Percentiles rank a stretch among this genome's conserved stretches.
phyloP scores from a whole-genome alignment of 139 green algal species.

The Chlamydomonas urium region DNA sequence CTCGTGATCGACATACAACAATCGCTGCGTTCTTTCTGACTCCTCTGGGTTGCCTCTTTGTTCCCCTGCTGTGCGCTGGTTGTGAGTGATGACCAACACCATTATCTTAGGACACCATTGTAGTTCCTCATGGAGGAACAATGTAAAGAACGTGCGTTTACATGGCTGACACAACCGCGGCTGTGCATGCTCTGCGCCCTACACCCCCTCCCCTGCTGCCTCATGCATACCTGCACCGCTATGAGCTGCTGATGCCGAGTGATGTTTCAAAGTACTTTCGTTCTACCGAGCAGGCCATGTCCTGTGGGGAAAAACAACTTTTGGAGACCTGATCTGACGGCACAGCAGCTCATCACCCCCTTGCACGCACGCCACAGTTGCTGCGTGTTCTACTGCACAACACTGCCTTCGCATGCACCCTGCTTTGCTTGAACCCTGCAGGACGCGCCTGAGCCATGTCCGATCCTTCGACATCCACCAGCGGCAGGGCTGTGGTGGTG shows the following conservation, averaged over 20 bases:
- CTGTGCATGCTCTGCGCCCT: not conserved
- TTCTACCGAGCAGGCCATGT: not conserved
- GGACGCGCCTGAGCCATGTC: no score
- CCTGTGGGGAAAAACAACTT: not conserved
- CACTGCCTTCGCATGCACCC: no score
- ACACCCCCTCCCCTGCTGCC: not conserved
- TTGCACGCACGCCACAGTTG: no score
- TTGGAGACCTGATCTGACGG: not conserved
- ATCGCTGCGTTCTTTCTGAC: conserved; percentile 13
- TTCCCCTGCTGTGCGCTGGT: not conserved
- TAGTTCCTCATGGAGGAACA: not conserved
- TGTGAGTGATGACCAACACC: conserved; percentile 7
- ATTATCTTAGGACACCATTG: conserved; percentile 11
- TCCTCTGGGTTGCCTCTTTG: not conserved
- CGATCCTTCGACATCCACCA: no score
- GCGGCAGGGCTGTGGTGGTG: not conserved
- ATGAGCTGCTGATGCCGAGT: not conserved
- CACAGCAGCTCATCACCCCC: not conserved
- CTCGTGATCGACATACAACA: not conserved
- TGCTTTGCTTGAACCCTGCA: no score
- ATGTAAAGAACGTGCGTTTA: not conserved
- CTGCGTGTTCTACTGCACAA: no score
- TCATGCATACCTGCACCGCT: not conserved
- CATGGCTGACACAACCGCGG: not conserved
- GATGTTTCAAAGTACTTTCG: conserved; percentile 9